A percentile compares a stretch with the other conserved stretches of the same genome.
Conservation (phyloP, 2,329 filamentous ascomycete genomes). For the Xylogone sp. region DNA sequence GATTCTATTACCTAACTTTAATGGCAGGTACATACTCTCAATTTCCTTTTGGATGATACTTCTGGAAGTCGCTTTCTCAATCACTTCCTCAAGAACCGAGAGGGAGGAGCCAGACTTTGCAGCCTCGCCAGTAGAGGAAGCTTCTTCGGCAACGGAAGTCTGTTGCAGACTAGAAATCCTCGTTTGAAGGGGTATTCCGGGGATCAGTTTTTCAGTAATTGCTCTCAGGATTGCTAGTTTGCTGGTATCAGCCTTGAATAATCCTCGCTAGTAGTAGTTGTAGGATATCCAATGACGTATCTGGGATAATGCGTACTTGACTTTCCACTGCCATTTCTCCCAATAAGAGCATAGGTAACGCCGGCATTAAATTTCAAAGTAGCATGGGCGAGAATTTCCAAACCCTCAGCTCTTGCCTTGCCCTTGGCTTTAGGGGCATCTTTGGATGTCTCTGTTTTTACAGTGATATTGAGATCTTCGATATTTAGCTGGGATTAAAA, state of each 20-base stretch:
- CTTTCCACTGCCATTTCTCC: constrained; percentile 79
- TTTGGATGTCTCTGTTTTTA: constrained; percentile 40
- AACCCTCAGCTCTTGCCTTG: constrained; percentile 44
- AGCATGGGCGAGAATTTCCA: constrained; percentile 69
- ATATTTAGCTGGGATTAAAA: constrained; percentile 54
- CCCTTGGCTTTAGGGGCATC: constrained; percentile 43
- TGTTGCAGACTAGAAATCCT: constrained; percentile 68
- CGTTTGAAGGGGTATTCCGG: constrained; percentile 65
- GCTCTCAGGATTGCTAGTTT: constrained; percentile 63
- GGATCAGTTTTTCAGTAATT: constrained; percentile 73
- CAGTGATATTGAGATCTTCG: constrained; percentile 67
- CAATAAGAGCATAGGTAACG: constrained; percentile 72
- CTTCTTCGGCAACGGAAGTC: constrained; percentile 35
- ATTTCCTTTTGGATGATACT: constrained; percentile 59
- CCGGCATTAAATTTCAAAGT: constrained; percentile 70
- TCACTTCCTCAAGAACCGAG: constrained; percentile 63
- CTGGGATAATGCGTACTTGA: constrained; percentile 52
- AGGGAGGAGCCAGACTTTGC: constrained; percentile 15
- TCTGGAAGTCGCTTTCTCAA: constrained; percentile 55
- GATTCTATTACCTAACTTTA: not conserved
- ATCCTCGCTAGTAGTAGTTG: not conserved
- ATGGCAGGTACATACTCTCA: constrained; percentile 38
- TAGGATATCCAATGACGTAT: not conserved
- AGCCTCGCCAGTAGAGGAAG: constrained; percentile 31
- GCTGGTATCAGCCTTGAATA: constrained; percentile 2